Evolutionary conservation across 2,329 filamentous ascomycete species (phyloP).

Genomic region (Exserohilum rostratum): DNA sequence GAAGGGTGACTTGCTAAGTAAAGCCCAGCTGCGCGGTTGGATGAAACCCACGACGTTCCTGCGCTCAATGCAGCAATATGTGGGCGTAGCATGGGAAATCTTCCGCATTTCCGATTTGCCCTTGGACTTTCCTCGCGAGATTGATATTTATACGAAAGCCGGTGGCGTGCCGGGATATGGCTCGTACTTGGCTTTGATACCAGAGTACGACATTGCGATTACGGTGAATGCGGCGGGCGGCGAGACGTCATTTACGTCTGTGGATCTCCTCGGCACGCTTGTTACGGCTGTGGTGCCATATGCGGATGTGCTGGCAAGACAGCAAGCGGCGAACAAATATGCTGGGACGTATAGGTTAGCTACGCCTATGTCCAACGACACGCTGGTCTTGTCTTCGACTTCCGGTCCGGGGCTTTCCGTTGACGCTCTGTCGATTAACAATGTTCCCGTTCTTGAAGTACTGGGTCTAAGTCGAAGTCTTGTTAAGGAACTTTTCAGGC

Average conservation of each 20-base stretch:
- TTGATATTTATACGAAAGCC: constrained; percentile 34
- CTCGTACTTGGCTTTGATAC: constrained; percentile 25
- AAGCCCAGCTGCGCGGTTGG: constrained; percentile 26
- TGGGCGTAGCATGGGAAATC: constrained; percentile 39
- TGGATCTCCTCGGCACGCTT: constrained; percentile 20
- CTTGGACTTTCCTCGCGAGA: constrained; percentile 22
- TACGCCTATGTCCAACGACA: constrained; percentile 21
- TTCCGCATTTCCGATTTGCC: constrained; percentile 26
- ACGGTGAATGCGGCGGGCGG: constrained; percentile 31
- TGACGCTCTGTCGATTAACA: constrained; percentile 21
- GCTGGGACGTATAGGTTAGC: constrained; percentile 24
- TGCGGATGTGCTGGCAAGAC: constrained; percentile 27
- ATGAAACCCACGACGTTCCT: constrained; percentile 28
- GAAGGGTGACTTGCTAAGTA: constrained; percentile 20
- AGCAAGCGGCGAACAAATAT: constrained; percentile 26
- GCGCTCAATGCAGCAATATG: constrained; percentile 27
- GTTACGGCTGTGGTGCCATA: constrained; percentile 24
- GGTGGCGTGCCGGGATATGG: constrained; percentile 34
- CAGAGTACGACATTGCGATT: constrained; percentile 32
- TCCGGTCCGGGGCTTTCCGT: constrained; percentile 30
- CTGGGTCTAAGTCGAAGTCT: constrained; percentile 17
- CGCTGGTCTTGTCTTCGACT: background rate
- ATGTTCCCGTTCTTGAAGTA: constrained; percentile 18
- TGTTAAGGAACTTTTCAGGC: constrained; percentile 19
- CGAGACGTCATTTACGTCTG: constrained; percentile 11